These are phyloP conservation scores for Cephalotrichum gorgonifer DNA, from an alignment of 2,329 filamentous ascomycete genomes.

Conservation along the genomic window DNA sequence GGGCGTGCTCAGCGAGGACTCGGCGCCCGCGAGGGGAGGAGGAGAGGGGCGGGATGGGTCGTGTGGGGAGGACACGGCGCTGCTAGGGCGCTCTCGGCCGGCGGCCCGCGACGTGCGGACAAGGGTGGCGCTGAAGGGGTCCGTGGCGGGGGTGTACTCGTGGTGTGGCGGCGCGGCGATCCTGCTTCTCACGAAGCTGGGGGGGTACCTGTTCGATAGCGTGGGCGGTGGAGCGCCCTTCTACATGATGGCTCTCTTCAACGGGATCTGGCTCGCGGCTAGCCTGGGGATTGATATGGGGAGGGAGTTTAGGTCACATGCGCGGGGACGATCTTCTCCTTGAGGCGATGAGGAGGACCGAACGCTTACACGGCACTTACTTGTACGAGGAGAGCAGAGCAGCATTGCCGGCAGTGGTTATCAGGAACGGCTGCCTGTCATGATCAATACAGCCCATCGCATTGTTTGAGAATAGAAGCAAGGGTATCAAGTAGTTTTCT, in stretches of 20 bases:
- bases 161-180: constrained; percentile 86
- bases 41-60: neutral
- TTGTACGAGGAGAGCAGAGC: no score
- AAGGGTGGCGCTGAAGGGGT: constrained; percentile 67
- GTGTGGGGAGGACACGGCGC: constrained; percentile 10
- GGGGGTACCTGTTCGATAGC: constrained; percentile 75
- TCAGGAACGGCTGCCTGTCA: no score
- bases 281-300: constrained; percentile 40
- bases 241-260: constrained; percentile 88
- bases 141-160: constrained; percentile 89
- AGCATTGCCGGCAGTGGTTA: no score
- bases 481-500: no score
- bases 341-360: no score
- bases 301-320: constrained; percentile 19
- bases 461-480: no score
- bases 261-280: constrained; percentile 56
- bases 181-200: constrained; percentile 79
- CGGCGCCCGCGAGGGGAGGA: constrained; percentile 11
- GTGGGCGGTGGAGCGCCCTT: constrained; percentile 71
- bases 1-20: constrained; percentile 55
- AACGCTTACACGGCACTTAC: no score
- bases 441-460: no score
- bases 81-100: constrained; percentile 16
- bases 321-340: neutral
- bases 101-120: constrained; percentile 19